Evolutionary conservation across 257 asterid genomes (phyloP).

Genomic region (Fraxinus anomala): DNA sequence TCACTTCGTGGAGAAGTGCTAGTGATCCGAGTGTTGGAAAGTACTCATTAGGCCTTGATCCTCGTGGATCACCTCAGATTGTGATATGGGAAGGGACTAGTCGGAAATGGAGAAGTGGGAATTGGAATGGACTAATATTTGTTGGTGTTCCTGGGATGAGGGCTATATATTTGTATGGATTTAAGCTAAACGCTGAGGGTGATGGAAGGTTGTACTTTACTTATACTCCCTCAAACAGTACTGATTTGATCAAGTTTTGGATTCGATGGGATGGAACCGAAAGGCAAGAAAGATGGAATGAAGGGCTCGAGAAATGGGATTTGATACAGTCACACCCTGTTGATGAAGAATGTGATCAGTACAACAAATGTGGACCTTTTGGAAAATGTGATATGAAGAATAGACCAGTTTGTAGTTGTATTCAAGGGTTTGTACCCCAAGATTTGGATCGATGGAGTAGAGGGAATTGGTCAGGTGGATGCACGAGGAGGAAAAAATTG

Average conservation of each 20-base stretch:
- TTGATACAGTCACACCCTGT: constrained; percentile 48
- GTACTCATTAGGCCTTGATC: constrained; percentile 66
- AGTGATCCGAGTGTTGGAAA: constrained; percentile 68
- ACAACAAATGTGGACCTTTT: constrained; percentile 66
- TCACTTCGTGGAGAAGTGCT: constrained; percentile 59
- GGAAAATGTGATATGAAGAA: constrained; percentile 42
- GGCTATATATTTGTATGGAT: constrained; percentile 45
- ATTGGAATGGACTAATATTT: constrained; percentile 55
- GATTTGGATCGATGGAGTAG: constrained; percentile 46
- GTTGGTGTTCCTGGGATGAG: constrained; percentile 49
- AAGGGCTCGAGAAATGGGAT: constrained; percentile 38
- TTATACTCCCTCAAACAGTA: constrained; percentile 34
- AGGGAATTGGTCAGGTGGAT: constrained; percentile 64
- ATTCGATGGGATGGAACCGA: constrained; percentile 49
- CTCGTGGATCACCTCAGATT: constrained; percentile 70
- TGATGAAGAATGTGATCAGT: constrained; percentile 43
- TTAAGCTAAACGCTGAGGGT: constrained; percentile 33
- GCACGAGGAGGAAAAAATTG: constrained; percentile 48
- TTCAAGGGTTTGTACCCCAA: constrained; percentile 56
- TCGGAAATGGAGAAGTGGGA: constrained; percentile 80
- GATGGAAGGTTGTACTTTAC: constrained; percentile 34
- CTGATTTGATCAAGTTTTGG: constrained; percentile 42
- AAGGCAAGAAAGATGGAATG: constrained; percentile 49
- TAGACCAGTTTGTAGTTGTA: constrained; percentile 45
- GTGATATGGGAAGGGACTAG: constrained; percentile 68